phyloP scores from a whole-genome alignment of 306 rosid genomes.

The Sechiopsis laciniata region DNA sequence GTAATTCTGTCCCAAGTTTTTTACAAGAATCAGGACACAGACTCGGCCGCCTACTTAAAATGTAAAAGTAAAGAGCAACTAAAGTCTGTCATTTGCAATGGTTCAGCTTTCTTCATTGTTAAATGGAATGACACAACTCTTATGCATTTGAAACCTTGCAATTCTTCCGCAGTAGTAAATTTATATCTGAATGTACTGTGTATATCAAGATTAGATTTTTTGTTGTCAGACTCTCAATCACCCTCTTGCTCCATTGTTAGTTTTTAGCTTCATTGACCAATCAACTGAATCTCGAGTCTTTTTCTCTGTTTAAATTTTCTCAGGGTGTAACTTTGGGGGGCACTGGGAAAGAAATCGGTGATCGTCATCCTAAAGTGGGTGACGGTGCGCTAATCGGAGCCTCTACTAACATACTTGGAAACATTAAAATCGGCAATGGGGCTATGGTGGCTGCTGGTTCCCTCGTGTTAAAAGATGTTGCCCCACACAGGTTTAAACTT shows the following conservation, averaged over 20 bases:
- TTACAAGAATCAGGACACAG: background rate
- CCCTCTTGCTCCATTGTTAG: background rate
- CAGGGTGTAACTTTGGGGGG: constrained; percentile 95
- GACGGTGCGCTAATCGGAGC: constrained; percentile 91
- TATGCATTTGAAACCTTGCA: background rate
- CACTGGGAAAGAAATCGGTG: constrained; percentile 71
- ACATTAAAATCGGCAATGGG: constrained; percentile 73
- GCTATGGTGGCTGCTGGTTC: constrained; percentile 89
- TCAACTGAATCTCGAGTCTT: constrained; percentile 1
- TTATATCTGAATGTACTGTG: background rate
- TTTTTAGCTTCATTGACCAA: background rate
- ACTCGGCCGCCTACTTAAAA: background rate
- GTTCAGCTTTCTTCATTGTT: background rate
- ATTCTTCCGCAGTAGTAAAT: background rate
- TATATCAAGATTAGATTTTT: background rate
- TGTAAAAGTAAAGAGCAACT: background rate
- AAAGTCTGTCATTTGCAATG: background rate
- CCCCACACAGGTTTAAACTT: constrained; percentile 59
- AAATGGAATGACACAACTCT: background rate
- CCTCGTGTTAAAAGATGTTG: constrained; percentile 67
- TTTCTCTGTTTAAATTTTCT: constrained; percentile 22
- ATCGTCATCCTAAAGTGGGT: constrained; percentile 90
- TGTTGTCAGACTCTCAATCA: background rate
- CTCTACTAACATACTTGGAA: constrained; percentile 76
- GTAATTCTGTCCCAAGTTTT: background rate